Percentiles rank a stretch among this genome's conserved stretches.
These are phyloP conservation scores for Penicillium sp. DNA, from an alignment of 2,329 filamentous ascomycete genomes.

Conservation along the genomic window DNA sequence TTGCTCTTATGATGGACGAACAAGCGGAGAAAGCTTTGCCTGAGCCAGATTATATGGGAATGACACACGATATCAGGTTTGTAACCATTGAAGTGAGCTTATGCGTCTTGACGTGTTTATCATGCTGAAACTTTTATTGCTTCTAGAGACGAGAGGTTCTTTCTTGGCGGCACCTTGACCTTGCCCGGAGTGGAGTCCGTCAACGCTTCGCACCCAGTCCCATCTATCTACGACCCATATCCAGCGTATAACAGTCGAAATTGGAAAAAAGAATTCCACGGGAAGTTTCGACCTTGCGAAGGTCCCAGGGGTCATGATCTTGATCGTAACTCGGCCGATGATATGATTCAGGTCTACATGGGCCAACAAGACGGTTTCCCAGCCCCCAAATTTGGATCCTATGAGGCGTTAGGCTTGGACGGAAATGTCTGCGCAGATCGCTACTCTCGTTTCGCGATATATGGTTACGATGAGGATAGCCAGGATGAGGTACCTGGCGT, in stretches of 20 bases:
- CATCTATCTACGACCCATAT: conserved; percentile 67
- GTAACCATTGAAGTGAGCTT: too few species aligned
- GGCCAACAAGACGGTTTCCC: conserved; percentile 56
- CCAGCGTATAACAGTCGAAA: conserved; percentile 68
- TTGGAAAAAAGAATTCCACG: conserved; percentile 53
- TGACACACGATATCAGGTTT: too few species aligned
- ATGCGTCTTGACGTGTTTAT: too few species aligned
- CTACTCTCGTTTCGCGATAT: conserved; percentile 68
- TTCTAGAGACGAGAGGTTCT: too few species aligned
- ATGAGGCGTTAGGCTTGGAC: conserved; percentile 64
- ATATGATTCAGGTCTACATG: conserved; percentile 30
- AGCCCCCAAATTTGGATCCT: conserved; percentile 65
- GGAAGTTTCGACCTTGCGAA: conserved; percentile 21
- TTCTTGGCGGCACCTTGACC: too few species aligned
- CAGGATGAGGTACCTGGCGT: conserved; percentile 29
- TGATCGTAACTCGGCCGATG: conserved; percentile 22
- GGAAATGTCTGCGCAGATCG: conserved; percentile 69
- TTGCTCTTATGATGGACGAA: too few species aligned
- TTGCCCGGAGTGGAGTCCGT: too few species aligned
- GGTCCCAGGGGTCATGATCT: conserved; percentile 26
- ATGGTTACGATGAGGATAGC: conserved; percentile 42
- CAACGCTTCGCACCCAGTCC: too few species aligned
- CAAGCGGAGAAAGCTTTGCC: too few species aligned
- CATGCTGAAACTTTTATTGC: too few species aligned
- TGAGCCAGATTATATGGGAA: too few species aligned